Percentiles rank a stretch among this genome's conserved stretches.
Evolutionary conservation across 345 rosid genomes (phyloP).

Genomic region (Psidium friedrichsthalianum): DNA sequence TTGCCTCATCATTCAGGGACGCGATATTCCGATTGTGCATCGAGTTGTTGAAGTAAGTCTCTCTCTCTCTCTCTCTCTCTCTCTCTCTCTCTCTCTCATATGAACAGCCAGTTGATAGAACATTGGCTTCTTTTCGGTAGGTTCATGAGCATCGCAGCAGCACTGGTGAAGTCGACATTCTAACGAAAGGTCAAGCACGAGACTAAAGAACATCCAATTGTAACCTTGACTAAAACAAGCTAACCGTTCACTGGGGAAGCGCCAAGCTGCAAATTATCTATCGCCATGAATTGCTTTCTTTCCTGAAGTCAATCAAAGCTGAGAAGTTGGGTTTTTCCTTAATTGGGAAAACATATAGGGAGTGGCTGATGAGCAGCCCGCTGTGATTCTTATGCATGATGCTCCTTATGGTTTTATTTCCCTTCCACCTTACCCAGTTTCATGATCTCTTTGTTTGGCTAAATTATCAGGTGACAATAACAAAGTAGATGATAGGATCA

Average conservation of each 20-base stretch:
- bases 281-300: background rate
- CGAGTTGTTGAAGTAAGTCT: conserved; percentile 76
- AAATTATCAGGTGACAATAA: conserved; percentile 57
- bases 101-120: background rate
- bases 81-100: background rate
- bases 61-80: background rate
- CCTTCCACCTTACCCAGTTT: background rate
- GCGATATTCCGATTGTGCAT: conserved; percentile 92
- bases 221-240: background rate
- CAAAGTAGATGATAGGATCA: conserved; percentile 32
- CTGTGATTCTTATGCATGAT: background rate
- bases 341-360: background rate
- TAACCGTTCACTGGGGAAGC: background rate
- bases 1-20: conserved; percentile 45
- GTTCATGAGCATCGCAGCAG: conserved; percentile 73
- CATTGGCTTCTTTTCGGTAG: conserved; percentile 8
- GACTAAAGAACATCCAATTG: background rate
- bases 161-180: conserved; percentile 81
- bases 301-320: background rate
- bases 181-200: conserved; percentile 62
- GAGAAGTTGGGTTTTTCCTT: background rate
- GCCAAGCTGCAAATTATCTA: background rate
- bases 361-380: background rate
- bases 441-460: background rate
- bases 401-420: background rate